Base-by-base conservation (phyloP, 805 yeast genomes). In the Monosporozyma siamensis region DNA sequence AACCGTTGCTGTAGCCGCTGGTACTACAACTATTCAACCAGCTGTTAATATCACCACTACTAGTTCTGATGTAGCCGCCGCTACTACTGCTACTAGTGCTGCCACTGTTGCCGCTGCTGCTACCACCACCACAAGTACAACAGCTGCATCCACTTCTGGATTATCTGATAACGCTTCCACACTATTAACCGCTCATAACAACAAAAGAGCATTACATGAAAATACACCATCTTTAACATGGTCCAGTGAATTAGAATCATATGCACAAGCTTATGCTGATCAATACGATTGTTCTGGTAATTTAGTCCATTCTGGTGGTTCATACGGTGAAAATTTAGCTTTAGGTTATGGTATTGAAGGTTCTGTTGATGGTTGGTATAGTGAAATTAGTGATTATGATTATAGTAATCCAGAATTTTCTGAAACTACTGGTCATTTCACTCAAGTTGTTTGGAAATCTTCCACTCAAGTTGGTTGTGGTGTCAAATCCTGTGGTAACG, bases 321-420 rank as follows among this genome's bases (percentile, higher is more conserved):
- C 12, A 3, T 80, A 78, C 58, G 92, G 92, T 65, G 90, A 83
- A 59, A 83, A 83, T 66, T 69, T 83, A 50, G 89, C 88, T 17
- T 72, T 77, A 35, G 90, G 87, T 46, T 71, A 72, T 50, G 45
- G 55, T 18, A 53, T 60, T 17, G 40, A 46, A 12, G 56, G 57
- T 31, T 74, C 73, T 17, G 82, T 81, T 32, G 81, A 78, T 47
- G 78, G 82, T 34, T 83, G 92, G 92, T 82, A 82, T 63, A 61
- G 67, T 44, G 90, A 83, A 66, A 80, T 79, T 49, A 43, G 52
- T 7, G 44, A 57, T 40, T 83, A 80, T 63, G 64, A 74, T 60
- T 82, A 62, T 65, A 39, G 76, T 78, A 22, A 58, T 58, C 38
- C 58, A 57, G 46, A 78, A 75, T 43, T 67, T 63, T 49, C 69